A percentile compares a stretch with the other conserved stretches of the same genome.
phyloP scores from a whole-genome alignment of 768 basidiomycete species.

The Hypholoma sublateritium region DNA sequence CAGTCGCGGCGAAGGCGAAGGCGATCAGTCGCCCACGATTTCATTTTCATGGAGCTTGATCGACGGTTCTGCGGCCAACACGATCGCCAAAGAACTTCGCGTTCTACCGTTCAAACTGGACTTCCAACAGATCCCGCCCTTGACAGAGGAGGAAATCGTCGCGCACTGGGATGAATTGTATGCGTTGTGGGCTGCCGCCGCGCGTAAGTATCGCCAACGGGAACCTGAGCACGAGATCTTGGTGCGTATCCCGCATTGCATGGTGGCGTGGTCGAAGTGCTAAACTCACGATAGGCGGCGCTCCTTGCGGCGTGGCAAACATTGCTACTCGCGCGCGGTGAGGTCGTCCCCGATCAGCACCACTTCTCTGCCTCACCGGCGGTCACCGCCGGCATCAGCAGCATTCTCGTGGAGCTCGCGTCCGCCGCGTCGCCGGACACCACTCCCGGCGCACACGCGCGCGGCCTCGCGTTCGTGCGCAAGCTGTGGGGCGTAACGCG shows the following conservation, averaged over 20 bases:
- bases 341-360: slow-evolving; percentile 37
- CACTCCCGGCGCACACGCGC: slow-evolving; percentile 28
- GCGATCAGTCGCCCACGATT: neutral
- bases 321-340: slow-evolving; percentile 50
- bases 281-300: slow-evolving; percentile 27
- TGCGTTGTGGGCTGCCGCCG: slow-evolving; percentile 16
- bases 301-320: slow-evolving; percentile 53
- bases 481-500: slow-evolving; percentile 54
- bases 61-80: neutral
- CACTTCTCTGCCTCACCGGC: slow-evolving; percentile 34
- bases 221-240: slow-evolving; percentile 3
- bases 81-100: neutral
- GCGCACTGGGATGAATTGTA: slow-evolving; percentile 24
- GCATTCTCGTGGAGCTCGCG: slow-evolving; percentile 37
- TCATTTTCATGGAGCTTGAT: slow-evolving; percentile 1
- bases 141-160: slow-evolving; percentile 24
- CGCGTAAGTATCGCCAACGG: slow-evolving; percentile 8
- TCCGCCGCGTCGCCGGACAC: slow-evolving; percentile 23
- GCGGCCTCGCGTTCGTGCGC: slow-evolving; percentile 36
- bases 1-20: neutral
- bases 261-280: neutral
- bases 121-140: slow-evolving; percentile 13
- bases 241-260: slow-evolving; percentile 2
- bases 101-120: slow-evolving; percentile 1
- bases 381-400: slow-evolving; percentile 32